These are phyloP conservation scores for Penicillium arizonense DNA, from an alignment of 495 filamentous ascomycete species.

Conservation along the genomic window DNA sequence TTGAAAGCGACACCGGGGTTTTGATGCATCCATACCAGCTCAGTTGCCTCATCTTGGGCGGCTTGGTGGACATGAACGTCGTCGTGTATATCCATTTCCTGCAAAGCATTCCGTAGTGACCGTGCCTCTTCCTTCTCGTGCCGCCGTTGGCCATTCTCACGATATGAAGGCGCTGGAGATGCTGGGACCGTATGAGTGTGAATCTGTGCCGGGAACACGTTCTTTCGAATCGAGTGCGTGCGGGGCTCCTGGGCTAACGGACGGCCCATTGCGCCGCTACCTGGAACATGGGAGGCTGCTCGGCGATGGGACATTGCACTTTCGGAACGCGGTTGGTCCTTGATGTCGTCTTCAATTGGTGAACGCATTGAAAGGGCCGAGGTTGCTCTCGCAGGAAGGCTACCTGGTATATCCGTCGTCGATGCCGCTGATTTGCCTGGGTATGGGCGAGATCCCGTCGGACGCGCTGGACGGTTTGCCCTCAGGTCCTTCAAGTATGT, in stretches of 20 bases:
- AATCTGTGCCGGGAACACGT: slow-evolving; percentile 41
- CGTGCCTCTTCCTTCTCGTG: slow-evolving; percentile 85
- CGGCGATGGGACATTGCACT: slow-evolving; percentile 54
- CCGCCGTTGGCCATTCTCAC: slow-evolving; percentile 75
- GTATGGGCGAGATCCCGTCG: slow-evolving; percentile 76
- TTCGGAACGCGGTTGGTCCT: slow-evolving; percentile 40
- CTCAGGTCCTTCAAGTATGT: slow-evolving; percentile 79
- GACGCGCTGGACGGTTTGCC: slow-evolving; percentile 71
- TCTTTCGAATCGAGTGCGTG: slow-evolving; percentile 34
- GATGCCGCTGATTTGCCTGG: slow-evolving; percentile 47
- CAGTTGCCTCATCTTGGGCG: slow-evolving; percentile 82
- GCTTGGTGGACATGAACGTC: slow-evolving; percentile 68
- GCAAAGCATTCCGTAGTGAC: slow-evolving; percentile 73
- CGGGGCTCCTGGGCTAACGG: slow-evolving; percentile 46
- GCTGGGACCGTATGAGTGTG: slow-evolving; percentile 25
- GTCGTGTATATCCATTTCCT: slow-evolving; percentile 72
- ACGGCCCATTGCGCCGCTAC: slow-evolving; percentile 34
- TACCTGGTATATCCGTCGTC: slow-evolving; percentile 32
- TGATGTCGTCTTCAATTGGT: slow-evolving; percentile 12
- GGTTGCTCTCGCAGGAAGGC: slow-evolving; percentile 42
- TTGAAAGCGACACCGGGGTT: slow-evolving; percentile 57
- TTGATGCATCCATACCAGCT: slow-evolving; percentile 82
- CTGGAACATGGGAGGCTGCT: slow-evolving; percentile 32
- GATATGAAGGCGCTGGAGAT: slow-evolving; percentile 62
- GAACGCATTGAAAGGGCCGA: slow-evolving; percentile 45